Conservation (phyloP, 176 grass and related monocot genomes). For the Pontederia paniculata region DNA sequence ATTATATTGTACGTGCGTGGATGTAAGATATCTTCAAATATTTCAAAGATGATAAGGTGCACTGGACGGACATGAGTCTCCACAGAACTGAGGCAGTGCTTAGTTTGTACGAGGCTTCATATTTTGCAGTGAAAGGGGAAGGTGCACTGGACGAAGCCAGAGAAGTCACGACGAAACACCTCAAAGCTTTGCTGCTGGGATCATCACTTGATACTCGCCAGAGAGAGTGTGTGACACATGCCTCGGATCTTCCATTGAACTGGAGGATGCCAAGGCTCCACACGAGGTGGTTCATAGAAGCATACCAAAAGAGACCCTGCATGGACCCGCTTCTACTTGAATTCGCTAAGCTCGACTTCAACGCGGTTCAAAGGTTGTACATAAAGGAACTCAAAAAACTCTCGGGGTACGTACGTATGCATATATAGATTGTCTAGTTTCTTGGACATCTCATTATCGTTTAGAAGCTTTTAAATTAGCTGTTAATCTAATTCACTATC, state of each 20-base stretch:
- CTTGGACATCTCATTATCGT: conserved; percentile 1
- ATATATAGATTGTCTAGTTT: conserved; percentile 14
- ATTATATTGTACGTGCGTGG: not conserved
- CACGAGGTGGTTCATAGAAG: conserved; percentile 7
- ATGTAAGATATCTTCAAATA: conserved; percentile 14
- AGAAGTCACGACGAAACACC: not conserved
- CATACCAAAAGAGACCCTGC: not conserved
- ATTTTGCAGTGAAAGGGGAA: not conserved
- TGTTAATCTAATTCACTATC: not conserved
- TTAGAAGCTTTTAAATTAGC: conserved; percentile 7
- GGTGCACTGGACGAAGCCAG: not conserved
- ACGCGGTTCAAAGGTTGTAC: not conserved
- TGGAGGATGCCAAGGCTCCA: conserved; percentile 6
- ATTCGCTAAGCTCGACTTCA: conserved; percentile 12
- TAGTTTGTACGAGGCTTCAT: too few species aligned
- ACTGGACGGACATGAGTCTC: too few species aligned
- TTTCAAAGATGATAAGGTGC: too few species aligned
- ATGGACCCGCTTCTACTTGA: conserved; percentile 1
- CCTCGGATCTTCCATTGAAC: conserved; percentile 4
- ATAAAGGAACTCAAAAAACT: not conserved
- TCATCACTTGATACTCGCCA: not conserved
- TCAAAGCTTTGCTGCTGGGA: too few species aligned
- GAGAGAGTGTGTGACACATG: not conserved
- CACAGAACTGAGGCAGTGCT: too few species aligned
- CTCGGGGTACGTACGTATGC: not conserved